These are phyloP conservation scores for Parachaetomium inaequale DNA, from an alignment of 495 filamentous ascomycete genomes.

Conservation along the genomic window DNA sequence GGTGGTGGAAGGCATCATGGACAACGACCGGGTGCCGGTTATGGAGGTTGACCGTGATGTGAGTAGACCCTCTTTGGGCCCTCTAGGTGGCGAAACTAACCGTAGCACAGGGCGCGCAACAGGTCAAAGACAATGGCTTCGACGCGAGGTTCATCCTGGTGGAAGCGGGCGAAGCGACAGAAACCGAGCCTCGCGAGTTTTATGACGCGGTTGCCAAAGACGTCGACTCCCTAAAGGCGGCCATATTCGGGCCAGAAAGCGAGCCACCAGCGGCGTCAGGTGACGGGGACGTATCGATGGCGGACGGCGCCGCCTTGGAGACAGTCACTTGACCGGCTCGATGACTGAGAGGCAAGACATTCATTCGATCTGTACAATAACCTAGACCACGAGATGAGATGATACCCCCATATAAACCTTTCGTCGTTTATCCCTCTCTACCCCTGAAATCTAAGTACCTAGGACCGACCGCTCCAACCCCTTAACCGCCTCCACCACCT, in stretches of 20 bases:
- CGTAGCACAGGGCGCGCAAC: conserved; percentile 60
- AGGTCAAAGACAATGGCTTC: conserved; percentile 64
- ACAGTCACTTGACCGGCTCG: too few species aligned
- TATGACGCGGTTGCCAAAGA: conserved; percentile 66
- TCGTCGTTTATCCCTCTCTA: too few species aligned
- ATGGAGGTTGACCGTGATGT: conserved; percentile 57
- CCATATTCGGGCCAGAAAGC: conserved; percentile 22
- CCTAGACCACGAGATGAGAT: background rate
- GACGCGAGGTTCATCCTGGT: conserved; percentile 71
- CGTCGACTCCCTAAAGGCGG: conserved; percentile 32
- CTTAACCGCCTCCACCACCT: too few species aligned
- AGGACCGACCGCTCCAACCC: too few species aligned
- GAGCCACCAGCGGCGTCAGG: background rate
- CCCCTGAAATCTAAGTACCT: too few species aligned
- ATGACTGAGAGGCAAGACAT: too few species aligned
- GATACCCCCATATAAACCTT: conserved; percentile 8
- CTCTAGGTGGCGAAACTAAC: background rate
- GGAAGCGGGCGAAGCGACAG: conserved; percentile 58
- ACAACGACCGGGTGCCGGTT: conserved; percentile 47
- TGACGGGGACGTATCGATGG: conserved; percentile 25
- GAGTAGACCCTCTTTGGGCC: conserved; percentile 18
- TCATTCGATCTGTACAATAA: background rate
- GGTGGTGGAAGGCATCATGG: conserved; percentile 42
- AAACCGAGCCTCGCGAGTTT: conserved; percentile 55
- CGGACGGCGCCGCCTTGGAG: conserved; percentile 11